These are phyloP conservation scores for Lepiota subincarnata DNA, from an alignment of 768 basidiomycete species.

Conservation along the genomic window DNA sequence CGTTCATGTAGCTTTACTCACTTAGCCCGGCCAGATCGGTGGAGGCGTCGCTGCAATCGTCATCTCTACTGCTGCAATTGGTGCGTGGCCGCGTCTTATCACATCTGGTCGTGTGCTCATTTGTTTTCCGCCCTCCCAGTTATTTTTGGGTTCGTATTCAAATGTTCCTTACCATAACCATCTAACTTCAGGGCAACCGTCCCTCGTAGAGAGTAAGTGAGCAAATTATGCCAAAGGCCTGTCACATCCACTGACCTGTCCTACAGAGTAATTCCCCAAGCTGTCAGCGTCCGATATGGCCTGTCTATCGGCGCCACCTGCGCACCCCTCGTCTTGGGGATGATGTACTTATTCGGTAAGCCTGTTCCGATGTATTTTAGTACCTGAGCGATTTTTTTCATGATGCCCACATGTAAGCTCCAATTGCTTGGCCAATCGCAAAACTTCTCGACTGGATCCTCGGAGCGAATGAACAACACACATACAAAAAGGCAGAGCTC, in stretches of 20 bases:
- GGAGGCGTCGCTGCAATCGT: conserved; percentile 74
- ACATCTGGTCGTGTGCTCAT: conserved; percentile 3
- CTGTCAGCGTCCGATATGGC: conserved; percentile 74
- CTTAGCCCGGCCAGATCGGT: conserved; percentile 28
- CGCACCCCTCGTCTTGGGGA: conserved; percentile 63
- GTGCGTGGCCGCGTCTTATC: conserved; percentile 26
- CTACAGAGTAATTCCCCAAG: conserved; percentile 61
- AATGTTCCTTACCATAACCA: not conserved
- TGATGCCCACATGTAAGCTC: conserved; percentile 40
- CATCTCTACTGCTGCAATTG: conserved; percentile 75
- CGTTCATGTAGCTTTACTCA: not conserved
- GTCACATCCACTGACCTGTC: not conserved
- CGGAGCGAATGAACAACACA: conserved; percentile 66
- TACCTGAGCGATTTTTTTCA: conserved; percentile 17
- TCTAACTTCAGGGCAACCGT: not conserved
- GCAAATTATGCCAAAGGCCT: not conserved
- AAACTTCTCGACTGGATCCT: conserved; percentile 79
- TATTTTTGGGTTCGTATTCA: conserved; percentile 67
- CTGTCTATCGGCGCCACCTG: conserved; percentile 76
- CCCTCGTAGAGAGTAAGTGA: conserved; percentile 66
- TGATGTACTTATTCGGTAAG: conserved; percentile 64
- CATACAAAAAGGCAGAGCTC: conserved; percentile 80
- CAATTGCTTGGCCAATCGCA: conserved; percentile 79
- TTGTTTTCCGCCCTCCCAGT: conserved; percentile 38
- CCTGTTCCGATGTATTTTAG: conserved; percentile 34